A percentile compares a stretch with the other conserved stretches of the same genome.
These are phyloP conservation scores for Zygosaccharomyces pseudorouxii DNA, from an alignment of 805 yeast genomes.

Conservation along the genomic window DNA sequence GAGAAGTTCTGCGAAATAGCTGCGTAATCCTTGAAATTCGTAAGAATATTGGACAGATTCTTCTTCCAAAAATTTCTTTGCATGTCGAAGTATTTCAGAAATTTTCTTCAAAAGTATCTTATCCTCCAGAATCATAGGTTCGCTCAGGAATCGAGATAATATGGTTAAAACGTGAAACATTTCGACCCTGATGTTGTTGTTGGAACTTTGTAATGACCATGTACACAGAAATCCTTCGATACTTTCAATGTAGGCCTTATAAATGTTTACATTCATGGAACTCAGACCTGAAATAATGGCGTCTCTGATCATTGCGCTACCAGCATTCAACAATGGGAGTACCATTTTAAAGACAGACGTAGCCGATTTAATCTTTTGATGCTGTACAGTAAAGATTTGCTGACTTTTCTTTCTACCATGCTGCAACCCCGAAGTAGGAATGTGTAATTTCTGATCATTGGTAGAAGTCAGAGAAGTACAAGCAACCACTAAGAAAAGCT, in stretches of 20 bases:
- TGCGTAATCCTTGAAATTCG: slow-evolving; percentile 69
- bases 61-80: slow-evolving; percentile 54
- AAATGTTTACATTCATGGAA: slow-evolving; percentile 85
- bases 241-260: slow-evolving; percentile 73
- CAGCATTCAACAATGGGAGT: slow-evolving; percentile 69
- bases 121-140: slow-evolving; percentile 52
- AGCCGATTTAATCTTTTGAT: slow-evolving; percentile 89
- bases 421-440: slow-evolving; percentile 47
- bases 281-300: slow-evolving; percentile 87
- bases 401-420: slow-evolving; percentile 75
- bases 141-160: slow-evolving; percentile 57
- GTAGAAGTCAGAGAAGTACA: slow-evolving; percentile 89
- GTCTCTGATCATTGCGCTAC: slow-evolving; percentile 67
- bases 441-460: slow-evolving; percentile 72
- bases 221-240: slow-evolving; percentile 55
- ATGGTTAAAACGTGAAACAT: slow-evolving; percentile 70
- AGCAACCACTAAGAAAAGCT: slow-evolving; percentile 80
- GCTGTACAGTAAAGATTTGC: slow-evolving; percentile 77
- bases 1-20: slow-evolving; percentile 78
- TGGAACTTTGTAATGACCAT: slow-evolving; percentile 47
- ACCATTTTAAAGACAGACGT: slow-evolving; percentile 84
- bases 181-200: slow-evolving; percentile 56
- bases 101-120: slow-evolving; percentile 64
- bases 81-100: slow-evolving; percentile 55
- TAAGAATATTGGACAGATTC: slow-evolving; percentile 58